Conservation (phyloP, 768 basidiomycete species). For the Candolleomyces eurysporus region DNA sequence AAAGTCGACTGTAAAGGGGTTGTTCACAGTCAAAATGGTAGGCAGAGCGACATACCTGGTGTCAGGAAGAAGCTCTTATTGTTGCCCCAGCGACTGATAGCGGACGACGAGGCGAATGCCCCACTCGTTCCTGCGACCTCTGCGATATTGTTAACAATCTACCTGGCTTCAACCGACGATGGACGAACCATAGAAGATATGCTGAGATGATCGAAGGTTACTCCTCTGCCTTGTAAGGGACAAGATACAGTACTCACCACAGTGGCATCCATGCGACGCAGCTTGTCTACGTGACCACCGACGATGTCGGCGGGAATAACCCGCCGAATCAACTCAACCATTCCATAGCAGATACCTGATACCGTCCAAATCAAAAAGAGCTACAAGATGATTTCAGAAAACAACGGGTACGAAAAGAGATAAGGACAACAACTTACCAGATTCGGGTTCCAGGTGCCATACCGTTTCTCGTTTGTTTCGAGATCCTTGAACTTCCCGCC, state of each 20-base stretch:
- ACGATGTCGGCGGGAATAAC: conserved; percentile 34
- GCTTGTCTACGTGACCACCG: conserved; percentile 29
- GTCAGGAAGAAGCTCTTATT: conserved; percentile 34
- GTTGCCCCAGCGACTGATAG: conserved; percentile 29
- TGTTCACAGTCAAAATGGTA: not conserved
- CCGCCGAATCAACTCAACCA: conserved; percentile 35
- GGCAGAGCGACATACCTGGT: conserved; percentile 12
- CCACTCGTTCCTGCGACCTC: conserved; percentile 29
- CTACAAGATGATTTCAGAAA: conserved; percentile 7
- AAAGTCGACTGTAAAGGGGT: not conserved
- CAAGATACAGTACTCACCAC: conserved; percentile 16
- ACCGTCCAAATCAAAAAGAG: conserved; percentile 34
- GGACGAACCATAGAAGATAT: conserved; percentile 25
- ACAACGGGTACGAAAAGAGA: not conserved
- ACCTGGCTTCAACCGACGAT: not conserved
- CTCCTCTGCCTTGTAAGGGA: not conserved
- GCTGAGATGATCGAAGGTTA: conserved; percentile 13
- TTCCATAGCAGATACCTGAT: conserved; percentile 29
- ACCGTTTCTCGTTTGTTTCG: conserved; percentile 14
- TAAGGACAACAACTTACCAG: conserved; percentile 14
- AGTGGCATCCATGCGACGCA: conserved; percentile 31
- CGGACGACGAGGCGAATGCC: conserved; percentile 28
- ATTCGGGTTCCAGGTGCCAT: conserved; percentile 29
- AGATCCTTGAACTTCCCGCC: conserved; percentile 27
- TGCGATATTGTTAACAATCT: not conserved